Conservation (phyloP, 2,329 filamentous ascomycete species). For the Pseudogymnoascus pannorum region DNA sequence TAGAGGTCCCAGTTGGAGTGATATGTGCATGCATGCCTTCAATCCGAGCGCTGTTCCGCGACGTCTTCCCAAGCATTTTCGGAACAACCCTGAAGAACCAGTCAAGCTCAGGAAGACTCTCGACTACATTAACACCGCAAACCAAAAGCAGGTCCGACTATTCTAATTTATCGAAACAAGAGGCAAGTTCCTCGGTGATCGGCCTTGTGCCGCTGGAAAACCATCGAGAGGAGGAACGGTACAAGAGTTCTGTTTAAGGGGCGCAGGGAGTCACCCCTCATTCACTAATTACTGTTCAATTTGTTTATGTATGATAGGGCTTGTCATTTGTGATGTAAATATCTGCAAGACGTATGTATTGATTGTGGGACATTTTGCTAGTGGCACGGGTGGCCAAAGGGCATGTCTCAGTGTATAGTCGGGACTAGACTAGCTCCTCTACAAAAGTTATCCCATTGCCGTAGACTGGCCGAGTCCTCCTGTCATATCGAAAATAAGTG, state of each 20-base stretch:
- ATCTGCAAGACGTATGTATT: neutral
- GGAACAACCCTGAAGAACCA: slow-evolving; percentile 12
- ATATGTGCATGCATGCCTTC: slow-evolving; percentile 25
- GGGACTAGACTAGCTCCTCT: neutral
- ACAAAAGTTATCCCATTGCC: neutral
- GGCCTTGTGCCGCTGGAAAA: neutral
- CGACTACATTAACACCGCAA: neutral
- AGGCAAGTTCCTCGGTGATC: neutral
- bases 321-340: slow-evolving; percentile 7
- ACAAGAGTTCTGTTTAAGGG: neutral
- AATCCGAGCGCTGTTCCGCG: slow-evolving; percentile 19
- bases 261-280: neutral
- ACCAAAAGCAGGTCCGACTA: neutral
- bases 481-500: neutral
- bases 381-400: neutral
- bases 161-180: neutral
- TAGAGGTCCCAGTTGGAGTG: slow-evolving; percentile 23
- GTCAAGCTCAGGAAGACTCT: slow-evolving; percentile 1
- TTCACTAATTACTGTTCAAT: neutral
- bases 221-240: neutral
- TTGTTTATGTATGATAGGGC: slow-evolving; percentile 3
- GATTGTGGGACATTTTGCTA: neutral
- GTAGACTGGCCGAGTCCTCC: neutral
- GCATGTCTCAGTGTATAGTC: neutral
- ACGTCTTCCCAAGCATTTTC: slow-evolving; percentile 18